Base-by-base conservation (phyloP, 202 grass and related monocot species). In the Bolboschoenoplectus hybrid region DNA sequence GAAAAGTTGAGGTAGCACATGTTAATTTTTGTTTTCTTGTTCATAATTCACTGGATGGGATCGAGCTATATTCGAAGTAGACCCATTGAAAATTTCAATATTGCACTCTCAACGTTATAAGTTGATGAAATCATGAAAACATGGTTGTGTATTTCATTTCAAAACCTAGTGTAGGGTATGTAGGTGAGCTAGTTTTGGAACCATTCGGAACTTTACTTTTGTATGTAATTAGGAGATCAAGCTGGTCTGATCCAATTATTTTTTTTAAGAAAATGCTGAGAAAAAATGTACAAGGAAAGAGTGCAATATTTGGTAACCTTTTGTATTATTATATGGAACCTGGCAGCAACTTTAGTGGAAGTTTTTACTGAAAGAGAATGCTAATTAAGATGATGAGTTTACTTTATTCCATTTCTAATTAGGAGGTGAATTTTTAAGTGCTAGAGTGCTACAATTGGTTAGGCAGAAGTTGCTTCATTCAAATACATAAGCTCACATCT, bases 41-140 rank as follows among this genome's bases (percentile, higher is more conserved):
- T 13, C 72, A 47, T 50, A 3, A 47, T 47, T 74, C 44, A 47
- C 69, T 50, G 3, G 2, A n/a, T 9, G 40, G 20, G 16, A 46
- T 5, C 2, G 26, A 46, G 17, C 17, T 34, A 74, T 74, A 47
- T 74, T 32, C 1, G 2, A 36, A 55, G 72, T 10, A 76, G n/a
- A 53, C 9, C 11, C 14, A 78, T 40, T 35, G 7, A 77, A 78
- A 67, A 67, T 64, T 66, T 38, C 63, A 66, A 77, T 56, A 56
- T 38, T 39, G 34, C 5, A 55, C 51, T 58, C 74, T 78, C 34
- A 56, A 17, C 4, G 14, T 36, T 40, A 78, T 39, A 57, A 78
- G 19, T 19, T 19, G 45, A 51, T 19, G 20, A 34, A 74, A 75
- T 2, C 13, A 19, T 6, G 50, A 11, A 52, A 52, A 67, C 32